A percentile compares a stretch with the other conserved stretches of the same genome.
phyloP scores from a whole-genome alignment of 1,139 yeast genomes.

The Lodderomyces beijingensis region DNA sequence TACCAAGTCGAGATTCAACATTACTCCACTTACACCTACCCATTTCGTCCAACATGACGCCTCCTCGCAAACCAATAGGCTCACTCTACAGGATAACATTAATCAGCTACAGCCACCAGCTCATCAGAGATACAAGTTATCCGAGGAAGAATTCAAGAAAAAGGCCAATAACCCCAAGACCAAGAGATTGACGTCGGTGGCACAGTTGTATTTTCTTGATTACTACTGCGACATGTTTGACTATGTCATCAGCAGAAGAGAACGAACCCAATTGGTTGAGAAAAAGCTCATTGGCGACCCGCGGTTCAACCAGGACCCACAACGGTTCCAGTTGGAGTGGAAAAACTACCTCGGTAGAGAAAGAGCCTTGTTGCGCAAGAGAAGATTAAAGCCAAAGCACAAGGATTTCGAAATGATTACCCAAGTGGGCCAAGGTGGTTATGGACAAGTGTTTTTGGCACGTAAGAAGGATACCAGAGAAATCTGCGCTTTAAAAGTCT shows the following conservation, averaged over 20 bases:
- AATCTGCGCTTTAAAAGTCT: constrained; percentile 89
- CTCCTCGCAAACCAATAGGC: constrained; percentile 4
- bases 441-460: constrained; percentile 95
- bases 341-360: constrained; percentile 79
- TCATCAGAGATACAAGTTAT: constrained; percentile 16
- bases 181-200: constrained; percentile 81
- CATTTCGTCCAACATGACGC: constrained; percentile 3
- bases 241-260: constrained; percentile 82
- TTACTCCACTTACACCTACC: constrained; percentile 8
- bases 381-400: constrained; percentile 88
- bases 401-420: constrained; percentile 95
- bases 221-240: constrained; percentile 96
- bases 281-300: constrained; percentile 48
- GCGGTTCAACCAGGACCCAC: constrained; percentile 27
- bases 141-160: constrained; percentile 45
- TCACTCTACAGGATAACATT: constrained; percentile 23
- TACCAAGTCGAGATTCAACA: constrained; percentile 4
- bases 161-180: constrained; percentile 73
- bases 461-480: constrained; percentile 92
- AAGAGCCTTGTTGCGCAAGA: constrained; percentile 75
- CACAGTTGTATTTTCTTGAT: constrained; percentile 81
- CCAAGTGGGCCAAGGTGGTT: constrained; percentile 99
- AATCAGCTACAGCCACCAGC: constrained; percentile 28
- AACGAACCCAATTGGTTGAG: constrained; percentile 67
- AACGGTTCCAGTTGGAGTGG: constrained; percentile 69